A percentile compares a stretch with the other conserved stretches of the same genome.
These are phyloP conservation scores for Pythium rishiriense DNA, from an alignment of 352 stramenopile genomes.

Conservation along the genomic window DNA sequence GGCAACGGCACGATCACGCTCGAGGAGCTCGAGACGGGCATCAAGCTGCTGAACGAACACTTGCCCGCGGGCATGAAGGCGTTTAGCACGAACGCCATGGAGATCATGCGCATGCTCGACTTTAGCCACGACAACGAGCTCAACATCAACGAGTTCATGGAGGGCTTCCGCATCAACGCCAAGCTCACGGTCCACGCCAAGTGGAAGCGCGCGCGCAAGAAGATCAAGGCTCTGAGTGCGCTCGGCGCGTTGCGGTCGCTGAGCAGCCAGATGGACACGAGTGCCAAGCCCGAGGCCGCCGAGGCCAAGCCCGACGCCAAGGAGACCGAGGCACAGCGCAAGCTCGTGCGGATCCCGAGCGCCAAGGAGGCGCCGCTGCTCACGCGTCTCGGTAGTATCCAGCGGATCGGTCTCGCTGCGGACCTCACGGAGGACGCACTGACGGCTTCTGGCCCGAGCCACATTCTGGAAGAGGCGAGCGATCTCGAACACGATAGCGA, in stretches of 20 bases:
- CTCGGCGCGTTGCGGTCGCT: conserved; percentile 60
- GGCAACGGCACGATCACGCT: conserved; percentile 83
- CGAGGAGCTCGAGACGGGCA: conserved; percentile 78
- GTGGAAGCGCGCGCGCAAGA: conserved; percentile 86
- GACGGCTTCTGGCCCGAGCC: background rate
- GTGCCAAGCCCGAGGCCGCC: background rate
- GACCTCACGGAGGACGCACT: conserved; percentile 13
- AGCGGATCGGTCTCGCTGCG: conserved; percentile 44
- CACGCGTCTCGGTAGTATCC: conserved; percentile 66
- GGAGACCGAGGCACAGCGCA: conserved; percentile 19
- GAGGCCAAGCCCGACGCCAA: conserved; percentile 26
- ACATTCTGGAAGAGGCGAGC: conserved; percentile 20
- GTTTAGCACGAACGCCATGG: conserved; percentile 66
- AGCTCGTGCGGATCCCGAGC: conserved; percentile 35
- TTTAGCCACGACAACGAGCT: conserved; percentile 86
- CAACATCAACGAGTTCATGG: conserved; percentile 92
- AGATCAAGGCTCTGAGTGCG: conserved; percentile 83
- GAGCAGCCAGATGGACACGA: conserved; percentile 24
- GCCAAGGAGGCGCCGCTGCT: conserved; percentile 46
- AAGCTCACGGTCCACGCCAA: conserved; percentile 86
- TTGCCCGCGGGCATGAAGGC: conserved; percentile 63
- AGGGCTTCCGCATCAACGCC: conserved; percentile 85
- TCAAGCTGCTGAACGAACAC: conserved; percentile 81
- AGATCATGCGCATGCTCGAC: conserved; percentile 87
- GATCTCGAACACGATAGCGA: conserved; percentile 23